Evolutionary conservation across 352 stramenopile species (phyloP), one percentile per base, ranked within the genome.

Genomic region (Phytophthora boehmeriae): DNA sequence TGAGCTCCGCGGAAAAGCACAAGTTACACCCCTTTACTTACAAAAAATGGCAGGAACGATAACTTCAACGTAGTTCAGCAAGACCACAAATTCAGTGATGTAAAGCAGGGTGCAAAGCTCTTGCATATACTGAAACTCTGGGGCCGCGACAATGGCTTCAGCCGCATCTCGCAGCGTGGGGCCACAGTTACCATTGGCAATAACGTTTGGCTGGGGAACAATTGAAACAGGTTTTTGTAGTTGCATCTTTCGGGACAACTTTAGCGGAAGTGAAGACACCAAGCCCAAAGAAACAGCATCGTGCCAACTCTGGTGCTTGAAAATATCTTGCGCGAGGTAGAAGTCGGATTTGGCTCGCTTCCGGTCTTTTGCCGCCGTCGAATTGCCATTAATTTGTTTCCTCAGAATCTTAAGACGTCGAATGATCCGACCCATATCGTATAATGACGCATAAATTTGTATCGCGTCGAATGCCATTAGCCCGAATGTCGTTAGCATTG

Each of bases 41-140:
- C 59, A 66, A 20, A 60, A 61, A 20, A 61, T 55, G 14, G 61
- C 19, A 5, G 59, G 59, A 8, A 66, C 46, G 9, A 66, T 55
- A n/a, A 66, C 45, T 28, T 68, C 60, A 17, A 68, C 60, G 23
- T 64, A 68, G 54, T 63, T 66, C 5, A 66, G 28, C 16, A 66
- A 39, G 14, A 66, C 36, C 10, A 66, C 34, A 30, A 66, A 66
- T 23, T 66, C 51, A 3, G 59, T 54, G 34, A 66, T 66, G 19
- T 66, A 66, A n/a, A 66, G 10, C 10, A 66, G 32, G 23, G 20
- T 11, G 30, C 49, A 42, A 9, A 66, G 34, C 25, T 63, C 45
- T 17, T 39, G 35, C 8, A 54, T 23, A n/a, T 66, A 66, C 19
- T 42, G 48, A 8, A 54, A 14, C 17, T 65, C 48, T 2, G 60